These are phyloP conservation scores for Epichloe typhina DNA, from an alignment of 2,329 filamentous ascomycete species.

Conservation along the genomic window DNA sequence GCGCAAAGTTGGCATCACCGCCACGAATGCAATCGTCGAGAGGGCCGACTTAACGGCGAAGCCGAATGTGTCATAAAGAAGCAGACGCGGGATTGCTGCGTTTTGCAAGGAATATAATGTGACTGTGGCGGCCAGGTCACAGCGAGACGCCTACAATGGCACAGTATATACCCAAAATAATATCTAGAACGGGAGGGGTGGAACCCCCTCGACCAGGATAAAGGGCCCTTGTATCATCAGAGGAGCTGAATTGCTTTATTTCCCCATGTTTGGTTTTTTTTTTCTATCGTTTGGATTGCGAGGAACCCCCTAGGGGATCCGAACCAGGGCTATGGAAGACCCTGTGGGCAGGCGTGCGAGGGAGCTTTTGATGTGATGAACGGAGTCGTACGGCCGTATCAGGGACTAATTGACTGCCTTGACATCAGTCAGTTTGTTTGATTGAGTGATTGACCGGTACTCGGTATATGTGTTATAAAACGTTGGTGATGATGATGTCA, in stretches of 20 bases:
- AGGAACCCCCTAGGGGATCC: neutral
- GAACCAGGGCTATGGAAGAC: neutral
- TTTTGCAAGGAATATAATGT: neutral
- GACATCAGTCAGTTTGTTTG: neutral
- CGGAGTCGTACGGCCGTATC: neutral
- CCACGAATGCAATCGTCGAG: neutral
- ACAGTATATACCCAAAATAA: slow-evolving; percentile 4
- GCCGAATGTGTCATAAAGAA: neutral
- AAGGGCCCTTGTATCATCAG: neutral
- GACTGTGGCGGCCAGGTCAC: neutral
- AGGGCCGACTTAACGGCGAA: neutral
- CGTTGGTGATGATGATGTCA: no score
- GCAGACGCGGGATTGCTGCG: neutral
- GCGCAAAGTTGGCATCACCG: no score
- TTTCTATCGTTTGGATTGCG: neutral
- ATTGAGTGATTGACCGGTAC: neutral
- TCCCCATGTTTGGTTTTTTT: neutral
- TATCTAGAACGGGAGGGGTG: slow-evolving; percentile 1
- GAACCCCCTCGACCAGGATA: neutral
- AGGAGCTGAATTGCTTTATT: neutral
- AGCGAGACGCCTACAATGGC: neutral
- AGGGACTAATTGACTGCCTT: neutral
- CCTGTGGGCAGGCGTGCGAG: no score
- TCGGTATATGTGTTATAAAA: no score
- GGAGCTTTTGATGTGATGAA: neutral